These are phyloP conservation scores for Coniochaeta prunicola DNA, from an alignment of 2,329 filamentous ascomycete genomes.

Conservation along the genomic window DNA sequence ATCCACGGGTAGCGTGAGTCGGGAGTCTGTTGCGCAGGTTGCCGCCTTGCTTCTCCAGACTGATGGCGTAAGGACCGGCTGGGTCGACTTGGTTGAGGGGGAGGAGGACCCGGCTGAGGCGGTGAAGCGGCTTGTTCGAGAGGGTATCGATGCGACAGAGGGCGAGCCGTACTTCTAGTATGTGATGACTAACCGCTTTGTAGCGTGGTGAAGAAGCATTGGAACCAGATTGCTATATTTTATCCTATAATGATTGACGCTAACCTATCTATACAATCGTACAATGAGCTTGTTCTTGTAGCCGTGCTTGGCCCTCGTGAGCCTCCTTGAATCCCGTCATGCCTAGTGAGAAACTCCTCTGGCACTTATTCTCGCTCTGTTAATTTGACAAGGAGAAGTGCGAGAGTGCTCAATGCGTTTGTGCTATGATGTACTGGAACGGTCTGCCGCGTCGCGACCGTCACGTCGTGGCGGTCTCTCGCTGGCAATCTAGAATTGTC, in stretches of 20 bases:
- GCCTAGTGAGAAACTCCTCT: slow-evolving; percentile 43
- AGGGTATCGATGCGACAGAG: slow-evolving; percentile 44
- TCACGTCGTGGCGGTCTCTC: too few relatives aligned
- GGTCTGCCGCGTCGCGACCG: too few relatives aligned
- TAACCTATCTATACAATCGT: too few relatives aligned
- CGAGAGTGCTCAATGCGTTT: too few relatives aligned
- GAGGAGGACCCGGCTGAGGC: slow-evolving; percentile 38
- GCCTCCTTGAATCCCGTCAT: slow-evolving; percentile 17
- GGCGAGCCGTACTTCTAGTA: slow-evolving; percentile 33
- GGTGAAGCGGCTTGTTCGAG: slow-evolving; percentile 39
- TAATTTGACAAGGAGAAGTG: too few relatives aligned
- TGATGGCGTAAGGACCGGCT: slow-evolving; percentile 37
- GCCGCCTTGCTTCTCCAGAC: slow-evolving; percentile 47
- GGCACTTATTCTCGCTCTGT: slow-evolving; percentile 42
- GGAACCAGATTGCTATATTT: slow-evolving; percentile 4
- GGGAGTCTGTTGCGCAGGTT: slow-evolving; percentile 53
- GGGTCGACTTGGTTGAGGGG: slow-evolving; percentile 49
- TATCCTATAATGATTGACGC: slow-evolving; percentile 6
- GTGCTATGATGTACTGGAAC: too few relatives aligned
- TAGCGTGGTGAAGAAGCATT: too few relatives aligned
- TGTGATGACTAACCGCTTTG: slow-evolving; percentile 8
- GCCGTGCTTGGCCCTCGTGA: background rate
- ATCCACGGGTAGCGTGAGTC: slow-evolving; percentile 34
- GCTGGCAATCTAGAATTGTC: too few relatives aligned
- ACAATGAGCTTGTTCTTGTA: slow-evolving; percentile 1